Percentiles rank a stretch among this genome's conserved stretches.
Conservation (phyloP, 495 filamentous ascomycete species). For the Hyaloscypha hepaticicola region DNA sequence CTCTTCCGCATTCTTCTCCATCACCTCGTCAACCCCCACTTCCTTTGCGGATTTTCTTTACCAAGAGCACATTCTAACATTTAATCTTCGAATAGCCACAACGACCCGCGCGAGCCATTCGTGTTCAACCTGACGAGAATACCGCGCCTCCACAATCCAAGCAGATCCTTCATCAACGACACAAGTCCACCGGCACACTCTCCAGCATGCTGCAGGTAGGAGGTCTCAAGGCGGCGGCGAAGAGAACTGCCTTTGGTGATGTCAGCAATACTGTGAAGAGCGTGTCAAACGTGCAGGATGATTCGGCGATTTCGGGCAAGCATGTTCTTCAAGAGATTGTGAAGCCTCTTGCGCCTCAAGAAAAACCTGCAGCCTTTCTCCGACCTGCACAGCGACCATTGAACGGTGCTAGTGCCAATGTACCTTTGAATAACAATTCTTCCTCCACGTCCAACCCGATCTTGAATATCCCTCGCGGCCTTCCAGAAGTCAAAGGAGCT, state of each 20-base stretch:
- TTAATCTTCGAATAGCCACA: constrained; percentile 61
- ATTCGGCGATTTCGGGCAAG: constrained; percentile 51
- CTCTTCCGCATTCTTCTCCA: constrained; percentile 15
- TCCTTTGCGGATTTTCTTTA: constrained; percentile 5
- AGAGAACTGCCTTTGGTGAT: constrained; percentile 77
- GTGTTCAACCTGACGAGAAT: constrained; percentile 76
- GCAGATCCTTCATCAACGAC: constrained; percentile 70
- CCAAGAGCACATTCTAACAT: constrained; percentile 17
- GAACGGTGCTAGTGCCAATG: constrained; percentile 43
- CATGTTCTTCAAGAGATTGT: constrained; percentile 30
- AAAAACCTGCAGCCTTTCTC: constrained; percentile 46
- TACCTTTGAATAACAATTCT: constrained; percentile 44
- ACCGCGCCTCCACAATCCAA: constrained; percentile 47
- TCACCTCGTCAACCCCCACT: constrained; percentile 20
- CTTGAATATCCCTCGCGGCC: constrained; percentile 11
- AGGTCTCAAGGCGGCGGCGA: constrained; percentile 64
- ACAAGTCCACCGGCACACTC: constrained; percentile 76
- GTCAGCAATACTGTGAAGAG: constrained; percentile 68
- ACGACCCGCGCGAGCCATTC: constrained; percentile 60
- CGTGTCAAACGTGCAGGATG: constrained; percentile 46
- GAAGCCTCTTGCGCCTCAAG: constrained; percentile 28
- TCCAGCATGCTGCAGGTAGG: constrained; percentile 51
- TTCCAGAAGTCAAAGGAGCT: constrained; percentile 15
- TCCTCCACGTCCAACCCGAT: constrained; percentile 26
- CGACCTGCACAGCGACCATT: constrained; percentile 66